Evolutionary conservation across 2,329 filamentous ascomycete species (phyloP).

Genomic region (Endothia cerciana): DNA sequence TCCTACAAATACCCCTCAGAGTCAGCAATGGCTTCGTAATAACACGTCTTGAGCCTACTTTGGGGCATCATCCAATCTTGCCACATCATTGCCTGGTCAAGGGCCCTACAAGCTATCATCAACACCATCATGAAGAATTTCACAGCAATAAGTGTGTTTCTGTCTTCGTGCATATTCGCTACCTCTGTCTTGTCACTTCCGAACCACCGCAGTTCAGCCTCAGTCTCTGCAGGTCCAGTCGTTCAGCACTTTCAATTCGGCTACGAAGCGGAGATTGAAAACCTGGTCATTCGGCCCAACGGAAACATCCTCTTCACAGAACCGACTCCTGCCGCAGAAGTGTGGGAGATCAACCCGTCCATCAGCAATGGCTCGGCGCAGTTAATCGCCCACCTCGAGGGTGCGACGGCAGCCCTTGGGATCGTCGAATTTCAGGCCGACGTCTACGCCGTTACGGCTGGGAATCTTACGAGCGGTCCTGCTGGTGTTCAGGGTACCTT

Average conservation of each 20-base stretch:
- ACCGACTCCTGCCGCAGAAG: background rate
- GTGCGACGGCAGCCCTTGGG: background rate
- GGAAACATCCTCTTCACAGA: background rate
- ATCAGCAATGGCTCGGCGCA: constrained; percentile 1
- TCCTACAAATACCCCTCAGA: background rate
- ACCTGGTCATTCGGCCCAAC: background rate
- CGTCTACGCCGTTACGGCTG: background rate
- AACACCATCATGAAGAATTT: background rate
- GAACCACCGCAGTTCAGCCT: background rate
- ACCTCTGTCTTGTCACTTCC: background rate
- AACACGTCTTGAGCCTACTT: background rate
- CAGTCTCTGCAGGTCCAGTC: background rate
- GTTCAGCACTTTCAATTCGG: background rate
- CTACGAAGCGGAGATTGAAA: background rate
- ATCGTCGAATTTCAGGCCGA: background rate
- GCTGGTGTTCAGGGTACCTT: background rate
- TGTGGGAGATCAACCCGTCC: background rate
- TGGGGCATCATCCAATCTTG: background rate
- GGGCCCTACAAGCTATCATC: background rate
- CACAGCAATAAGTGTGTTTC: background rate
- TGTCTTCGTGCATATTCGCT: background rate
- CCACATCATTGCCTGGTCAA: background rate
- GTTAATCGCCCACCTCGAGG: background rate
- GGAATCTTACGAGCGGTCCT: background rate
- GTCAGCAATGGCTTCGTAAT: background rate